These are phyloP conservation scores for Globisporangium echinulatum DNA, from an alignment of 352 stramenopile species.

Conservation along the genomic window DNA sequence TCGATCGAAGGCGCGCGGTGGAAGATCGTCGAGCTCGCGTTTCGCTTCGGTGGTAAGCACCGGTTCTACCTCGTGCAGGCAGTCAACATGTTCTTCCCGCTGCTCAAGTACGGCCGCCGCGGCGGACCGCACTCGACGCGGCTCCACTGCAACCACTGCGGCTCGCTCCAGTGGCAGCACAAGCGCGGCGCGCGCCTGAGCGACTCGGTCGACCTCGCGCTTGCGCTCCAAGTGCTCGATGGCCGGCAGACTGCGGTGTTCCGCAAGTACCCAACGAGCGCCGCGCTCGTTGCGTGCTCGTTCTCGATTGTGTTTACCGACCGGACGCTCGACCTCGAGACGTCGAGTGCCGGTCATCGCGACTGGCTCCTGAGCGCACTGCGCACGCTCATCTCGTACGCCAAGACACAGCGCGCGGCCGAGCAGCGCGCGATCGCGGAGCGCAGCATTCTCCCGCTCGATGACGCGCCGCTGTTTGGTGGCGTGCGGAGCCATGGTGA, in stretches of 20 bases:
- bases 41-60: slow-evolving; percentile 80
- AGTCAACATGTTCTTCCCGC: slow-evolving; percentile 81
- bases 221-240: slow-evolving; percentile 61
- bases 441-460: slow-evolving; percentile 31
- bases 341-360: slow-evolving; percentile 59
- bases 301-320: slow-evolving; percentile 73
- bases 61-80: slow-evolving; percentile 82
- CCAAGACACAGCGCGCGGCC: slow-evolving; percentile 56
- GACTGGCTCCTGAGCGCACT: slow-evolving; percentile 81
- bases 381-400: slow-evolving; percentile 67
- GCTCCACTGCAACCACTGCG: slow-evolving; percentile 76
- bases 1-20: slow-evolving; percentile 71
- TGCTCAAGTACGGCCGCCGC: slow-evolving; percentile 76
- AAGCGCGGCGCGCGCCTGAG: slow-evolving; percentile 63
- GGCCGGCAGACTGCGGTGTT: slow-evolving; percentile 73
- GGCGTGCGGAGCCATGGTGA: background rate
- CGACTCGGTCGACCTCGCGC: slow-evolving; percentile 62
- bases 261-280: slow-evolving; percentile 53
- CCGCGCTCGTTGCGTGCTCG: slow-evolving; percentile 40
- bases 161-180: slow-evolving; percentile 82
- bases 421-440: slow-evolving; percentile 79
- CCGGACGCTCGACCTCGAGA: slow-evolving; percentile 79
- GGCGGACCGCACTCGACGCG: slow-evolving; percentile 61
- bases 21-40: slow-evolving; percentile 84
- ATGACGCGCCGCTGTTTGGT: slow-evolving; percentile 13